A percentile compares a stretch with the other conserved stretches of the same genome.
phyloP scores from a whole-genome alignment of 2,329 filamentous ascomycete species.

The Tympanopsis confertula region DNA sequence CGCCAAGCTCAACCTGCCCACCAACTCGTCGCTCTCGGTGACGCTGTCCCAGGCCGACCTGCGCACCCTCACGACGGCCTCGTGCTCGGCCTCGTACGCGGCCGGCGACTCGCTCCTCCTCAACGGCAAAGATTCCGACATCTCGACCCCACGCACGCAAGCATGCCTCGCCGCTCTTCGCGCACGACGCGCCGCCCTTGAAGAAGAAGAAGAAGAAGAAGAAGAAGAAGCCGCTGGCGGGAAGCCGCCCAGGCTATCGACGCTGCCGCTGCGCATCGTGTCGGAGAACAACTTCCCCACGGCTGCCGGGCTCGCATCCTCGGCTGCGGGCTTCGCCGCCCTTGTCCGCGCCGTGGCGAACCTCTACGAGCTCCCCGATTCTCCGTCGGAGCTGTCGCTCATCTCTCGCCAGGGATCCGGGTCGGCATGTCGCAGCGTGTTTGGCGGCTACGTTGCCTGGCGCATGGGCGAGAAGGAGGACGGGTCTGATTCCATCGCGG shows the following conservation, averaged over 20 bases:
- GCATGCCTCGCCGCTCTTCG: slow-evolving; percentile 86
- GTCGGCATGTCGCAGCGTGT: slow-evolving; percentile 83
- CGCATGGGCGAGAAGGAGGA: slow-evolving; percentile 65
- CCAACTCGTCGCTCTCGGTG: slow-evolving; percentile 93
- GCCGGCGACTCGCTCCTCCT: slow-evolving; percentile 63
- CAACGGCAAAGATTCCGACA: slow-evolving; percentile 73
- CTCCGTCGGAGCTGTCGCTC: slow-evolving; percentile 70
- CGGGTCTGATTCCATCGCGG: slow-evolving; percentile 76
- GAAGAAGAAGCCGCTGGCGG: slow-evolving; percentile 62
- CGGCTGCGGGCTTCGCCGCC: slow-evolving; percentile 58
- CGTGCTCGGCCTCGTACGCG: slow-evolving; percentile 65
- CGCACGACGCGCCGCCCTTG: slow-evolving; percentile 60
- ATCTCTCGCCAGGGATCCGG: slow-evolving; percentile 91
- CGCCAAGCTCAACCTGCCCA: slow-evolving; percentile 83
- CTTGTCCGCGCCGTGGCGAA: slow-evolving; percentile 78
- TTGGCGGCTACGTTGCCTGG: slow-evolving; percentile 95
- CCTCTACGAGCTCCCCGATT: slow-evolving; percentile 74
- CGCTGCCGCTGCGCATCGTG: slow-evolving; percentile 70
- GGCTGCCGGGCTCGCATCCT: slow-evolving; percentile 74
- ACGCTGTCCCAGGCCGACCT: slow-evolving; percentile 90
- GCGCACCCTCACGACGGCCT: slow-evolving; percentile 89
- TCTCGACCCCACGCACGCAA: slow-evolving; percentile 80
- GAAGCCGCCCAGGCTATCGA: slow-evolving; percentile 70
- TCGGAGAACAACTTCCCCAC: slow-evolving; percentile 99
- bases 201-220: too few relatives aligned